A percentile compares a stretch with the other conserved stretches of the same genome.
phyloP scores from a whole-genome alignment of 441 rosid species.

The Syzygium malaccense region DNA sequence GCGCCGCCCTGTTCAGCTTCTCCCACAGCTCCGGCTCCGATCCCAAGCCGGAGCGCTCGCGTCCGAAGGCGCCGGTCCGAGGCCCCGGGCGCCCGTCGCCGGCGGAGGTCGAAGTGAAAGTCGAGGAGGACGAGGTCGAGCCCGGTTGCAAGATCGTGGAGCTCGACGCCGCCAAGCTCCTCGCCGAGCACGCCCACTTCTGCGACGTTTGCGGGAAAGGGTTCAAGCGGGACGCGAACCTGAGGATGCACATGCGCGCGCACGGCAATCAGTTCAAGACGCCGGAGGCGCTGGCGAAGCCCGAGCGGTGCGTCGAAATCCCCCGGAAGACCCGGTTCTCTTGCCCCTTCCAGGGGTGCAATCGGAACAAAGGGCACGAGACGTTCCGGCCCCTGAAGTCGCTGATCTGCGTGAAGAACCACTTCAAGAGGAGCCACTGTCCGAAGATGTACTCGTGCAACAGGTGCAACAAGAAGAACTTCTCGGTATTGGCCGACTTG shows the following conservation, averaged over 20 bases:
- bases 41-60: neutral
- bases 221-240: slow-evolving; percentile 65
- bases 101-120: neutral
- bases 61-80: neutral
- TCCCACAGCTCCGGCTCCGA: neutral
- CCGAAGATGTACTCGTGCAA: slow-evolving; percentile 54
- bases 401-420: slow-evolving; percentile 53
- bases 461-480: slow-evolving; percentile 46
- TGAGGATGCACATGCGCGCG: slow-evolving; percentile 74
- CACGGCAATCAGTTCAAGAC: slow-evolving; percentile 66
- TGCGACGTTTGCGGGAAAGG: slow-evolving; percentile 67
- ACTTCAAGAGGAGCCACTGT: slow-evolving; percentile 71
- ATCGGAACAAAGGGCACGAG: slow-evolving; percentile 33
- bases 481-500: slow-evolving; percentile 49
- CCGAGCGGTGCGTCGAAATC: slow-evolving; percentile 1
- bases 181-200: slow-evolving; percentile 53
- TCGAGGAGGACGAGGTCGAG: neutral
- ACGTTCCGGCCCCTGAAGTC: slow-evolving; percentile 54
- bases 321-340: slow-evolving; percentile 29
- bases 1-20: slow-evolving; percentile 44
- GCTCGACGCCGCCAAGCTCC: slow-evolving; percentile 47
- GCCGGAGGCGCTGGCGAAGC: slow-evolving; percentile 44
- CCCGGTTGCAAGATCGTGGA: slow-evolving; percentile 34
- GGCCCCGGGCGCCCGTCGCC: neutral
- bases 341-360: slow-evolving; percentile 60